Base-by-base conservation (phyloP, 1,284 basidiomycete genomes). In the Cerioporus squamosus region DNA sequence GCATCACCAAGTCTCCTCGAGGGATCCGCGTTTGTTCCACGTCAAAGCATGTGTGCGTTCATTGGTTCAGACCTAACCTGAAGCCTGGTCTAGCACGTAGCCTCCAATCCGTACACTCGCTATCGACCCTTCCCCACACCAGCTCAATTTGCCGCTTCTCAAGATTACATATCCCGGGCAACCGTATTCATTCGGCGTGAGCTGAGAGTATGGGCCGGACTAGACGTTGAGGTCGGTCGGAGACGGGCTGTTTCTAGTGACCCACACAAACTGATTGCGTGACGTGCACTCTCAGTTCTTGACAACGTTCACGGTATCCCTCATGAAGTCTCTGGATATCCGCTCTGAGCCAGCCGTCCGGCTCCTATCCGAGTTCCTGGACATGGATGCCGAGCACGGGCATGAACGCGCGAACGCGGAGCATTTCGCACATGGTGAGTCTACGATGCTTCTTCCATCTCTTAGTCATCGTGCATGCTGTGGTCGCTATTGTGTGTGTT, bases 321-420 rank as follows among this genome's bases (percentile, higher is more conserved):
- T 96, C 63, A 91, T 95, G 84, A 91, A 93, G 72, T 82, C 90
- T 1, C 85, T 95, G 56, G 94, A 96, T 74, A 90, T 95, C 57
- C 90, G 94, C 44, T 91, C 93, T 10, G 91, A 95, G 72, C 85
- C 88, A 22, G 90, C 93, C 31, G 81, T 95, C 44, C 88, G 91
- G 65, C 75, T 95, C 10, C 78, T 96, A 5, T 80, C 90, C 12
- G 94, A 95, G 65, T 94, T 94, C 73, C 79, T 96, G 38, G 94
- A 95, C 68, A 81, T 92, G 73, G 89, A 90, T 61, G 71, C 75
- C 14, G 64, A 67, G 51, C 57, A 55, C 47, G 80, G 82, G 51
- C 85, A 84, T 14, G 77, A 78, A 55, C 83, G 84, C 57, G 74
- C 78, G 36, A 90, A 90, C 63, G 90, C 94, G 10, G 93, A 96